A percentile compares a stretch with the other conserved stretches of the same genome.
phyloP scores from a whole-genome alignment of 108 stramenopile species.

The Schizochytrium sp. region DNA sequence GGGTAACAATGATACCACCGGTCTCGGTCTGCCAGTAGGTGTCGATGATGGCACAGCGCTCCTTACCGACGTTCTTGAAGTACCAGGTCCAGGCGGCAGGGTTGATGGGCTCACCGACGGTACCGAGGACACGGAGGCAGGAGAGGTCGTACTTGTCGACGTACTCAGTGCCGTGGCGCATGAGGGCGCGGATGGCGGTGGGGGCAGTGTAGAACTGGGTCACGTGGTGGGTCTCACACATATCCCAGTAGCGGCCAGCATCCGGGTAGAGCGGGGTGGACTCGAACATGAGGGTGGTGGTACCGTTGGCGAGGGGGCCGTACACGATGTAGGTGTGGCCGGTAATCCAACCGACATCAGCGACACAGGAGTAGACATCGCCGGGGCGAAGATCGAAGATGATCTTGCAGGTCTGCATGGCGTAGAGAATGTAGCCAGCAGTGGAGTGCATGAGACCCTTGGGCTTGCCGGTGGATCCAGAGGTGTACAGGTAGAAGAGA shows the following conservation, averaged over 20 bases:
- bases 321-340: conserved; percentile 97
- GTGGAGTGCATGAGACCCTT: conserved; percentile 94
- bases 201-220: conserved; percentile 92
- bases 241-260: conserved; percentile 92
- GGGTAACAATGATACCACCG: conserved; percentile 93
- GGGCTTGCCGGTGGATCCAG: conserved; percentile 91
- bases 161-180: conserved; percentile 88
- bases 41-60: conserved; percentile 90
- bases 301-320: conserved; percentile 91
- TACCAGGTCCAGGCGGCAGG: conserved; percentile 99
- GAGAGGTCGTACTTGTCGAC: conserved; percentile 87
- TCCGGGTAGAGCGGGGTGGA: conserved; percentile 92
- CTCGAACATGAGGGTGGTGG: conserved; percentile 95
- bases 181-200: conserved; percentile 95
- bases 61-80: conserved; percentile 88
- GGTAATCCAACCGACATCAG: conserved; percentile 97
- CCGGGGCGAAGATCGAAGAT: conserved; percentile 83
- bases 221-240: conserved; percentile 88
- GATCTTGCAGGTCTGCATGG: conserved; percentile 84
- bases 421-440: conserved; percentile 93
- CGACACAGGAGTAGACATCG: conserved; percentile 96
- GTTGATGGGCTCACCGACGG: conserved; percentile 99
- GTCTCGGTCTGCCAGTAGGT: conserved; percentile 99
- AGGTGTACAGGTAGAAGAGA: conserved; percentile 97
- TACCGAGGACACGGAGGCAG: conserved; percentile 87